Base-by-base conservation (phyloP, 2,329 filamentous ascomycete genomes). In the Hymenoscyphus infarciens region DNA sequence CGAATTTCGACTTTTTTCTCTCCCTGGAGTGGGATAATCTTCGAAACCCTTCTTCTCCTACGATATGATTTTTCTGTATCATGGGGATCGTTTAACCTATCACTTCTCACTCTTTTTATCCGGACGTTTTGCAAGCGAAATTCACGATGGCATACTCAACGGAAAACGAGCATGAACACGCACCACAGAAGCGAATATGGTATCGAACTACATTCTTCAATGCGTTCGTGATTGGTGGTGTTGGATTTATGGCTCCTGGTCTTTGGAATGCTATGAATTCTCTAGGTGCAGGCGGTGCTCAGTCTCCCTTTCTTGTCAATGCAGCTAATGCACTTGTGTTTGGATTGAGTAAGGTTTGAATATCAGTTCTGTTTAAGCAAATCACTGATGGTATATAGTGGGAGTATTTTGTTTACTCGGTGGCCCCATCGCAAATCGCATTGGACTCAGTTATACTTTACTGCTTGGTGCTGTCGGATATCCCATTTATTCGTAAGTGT, bases 381-480 rank as follows among this genome's bases (percentile, higher is more conserved):
- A 49, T 49, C 16, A 85, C 84, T 57, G 82, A 90, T 49, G 88
- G 88, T 0, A 87, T 91, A 65, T 88, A 88, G 68, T 80, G 74
- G 74, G 76, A 10, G 59, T 79, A 5, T 76, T 75, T 1, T 81
- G 78, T 63, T 77, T 78, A 39, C 82, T 90, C 52, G 83, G 83
- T 0, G 86, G 84, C 60, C 79, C 82, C 0, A 74, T 90, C 15
- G 86, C 90, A 0, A 82, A 82, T 42, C 86, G 84, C 56, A 82
- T 91, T 53, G 88, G 88, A 0, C 87, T 91, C 66, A 89, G 88
- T 68, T 83, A 84, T 59, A 85, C 87, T 0, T 74, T 91, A 19
- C 83, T 90, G 3, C 63, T 80, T 4, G 80, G 79, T 6, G 76
- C 79, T 0, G 71, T 77, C n/a, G 76, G 76, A 3, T 77, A 77